Percentiles rank a stretch among this genome's conserved stretches.
Conservation (phyloP, 2,329 filamentous ascomycete genomes). For the Talaromyces atroroseus region DNA sequence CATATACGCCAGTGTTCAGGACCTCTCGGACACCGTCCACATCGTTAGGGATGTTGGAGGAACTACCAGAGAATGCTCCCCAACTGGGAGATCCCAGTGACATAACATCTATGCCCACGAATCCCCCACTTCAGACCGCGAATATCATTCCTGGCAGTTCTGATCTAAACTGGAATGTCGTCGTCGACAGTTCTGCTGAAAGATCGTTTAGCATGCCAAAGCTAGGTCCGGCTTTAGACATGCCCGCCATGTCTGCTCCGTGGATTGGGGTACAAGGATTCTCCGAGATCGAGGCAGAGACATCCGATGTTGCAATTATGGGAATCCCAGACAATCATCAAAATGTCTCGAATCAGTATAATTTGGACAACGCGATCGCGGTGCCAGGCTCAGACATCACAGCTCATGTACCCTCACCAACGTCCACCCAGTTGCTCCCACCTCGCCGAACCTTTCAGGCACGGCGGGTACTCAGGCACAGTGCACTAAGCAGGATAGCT, state of each 20-base stretch:
- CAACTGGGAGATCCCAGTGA: not conserved
- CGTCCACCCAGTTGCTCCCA: not conserved
- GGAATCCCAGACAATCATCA: not conserved
- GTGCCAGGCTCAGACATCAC: not conserved
- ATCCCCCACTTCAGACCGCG: not conserved
- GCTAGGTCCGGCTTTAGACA: not conserved
- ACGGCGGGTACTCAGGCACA: constrained; percentile 4
- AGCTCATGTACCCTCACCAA: not conserved
- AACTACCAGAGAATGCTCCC: not conserved
- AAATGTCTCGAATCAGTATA: not conserved
- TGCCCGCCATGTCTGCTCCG: not conserved
- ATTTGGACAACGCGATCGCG: not conserved
- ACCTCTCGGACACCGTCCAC: not conserved
- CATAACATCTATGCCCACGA: not conserved
- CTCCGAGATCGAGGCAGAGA: not conserved
- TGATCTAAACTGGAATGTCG: not conserved
- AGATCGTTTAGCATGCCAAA: not conserved
- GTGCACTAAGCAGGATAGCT: constrained; percentile 5
- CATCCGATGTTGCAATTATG: not conserved
- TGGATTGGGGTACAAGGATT: not conserved
- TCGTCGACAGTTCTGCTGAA: not conserved
- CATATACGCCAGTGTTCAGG: not conserved
- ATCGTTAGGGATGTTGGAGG: not conserved
- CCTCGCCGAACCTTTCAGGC: constrained; percentile 1
- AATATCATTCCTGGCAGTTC: not conserved